Base-by-base conservation (phyloP, 2,329 filamentous ascomycete species). In the Paradendryphiella salina region DNA sequence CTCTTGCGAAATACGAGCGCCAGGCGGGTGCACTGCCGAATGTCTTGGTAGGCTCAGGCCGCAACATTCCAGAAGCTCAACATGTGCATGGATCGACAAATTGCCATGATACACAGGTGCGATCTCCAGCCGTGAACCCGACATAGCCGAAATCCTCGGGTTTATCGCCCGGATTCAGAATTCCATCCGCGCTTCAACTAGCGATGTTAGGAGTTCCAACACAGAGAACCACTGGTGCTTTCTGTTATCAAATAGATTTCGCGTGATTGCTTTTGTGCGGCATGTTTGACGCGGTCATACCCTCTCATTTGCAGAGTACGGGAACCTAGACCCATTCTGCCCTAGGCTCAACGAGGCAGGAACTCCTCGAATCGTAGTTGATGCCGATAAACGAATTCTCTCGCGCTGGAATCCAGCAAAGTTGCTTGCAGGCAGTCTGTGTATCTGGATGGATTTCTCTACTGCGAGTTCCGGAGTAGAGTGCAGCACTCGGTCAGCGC, bases 1-100 rank as follows among this genome's bases (percentile, higher is more conserved):
- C 31, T 40, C 28, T 21, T 35, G 17, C n/a, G 37, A 23, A 47
- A 51, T 37, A 41, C 23, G 43, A 47, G 35, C 31, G 15, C 44
- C 21, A 40, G 29, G 35, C 28, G 13, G 23, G 20, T 33, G 31
- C 42, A 46, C n/a, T 46, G 47, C 29, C 47, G 20, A 35, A 18
- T 47, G 23, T 46, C 28, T 47, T 47, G 36, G 32, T 46, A 23
- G 9, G 13, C 45, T 41, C 33, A 11, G 17, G 28, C 36, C 31
- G 32, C 34, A 5, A 23, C 23, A 31, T 23, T 35, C 43, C 26
- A 37, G 48, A 36, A 21, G 43, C 43, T 47, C 31, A 21, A 13
- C 15, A 39, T 31, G 36, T 32, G 43, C 14, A 20, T 18, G 28
- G 33, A 39, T 46, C 41, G 40, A 31, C 41, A 21, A n/a, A 29